phyloP scores from a whole-genome alignment of 1,284 basidiomycete genomes.

The Exsudoporus floridanus region DNA sequence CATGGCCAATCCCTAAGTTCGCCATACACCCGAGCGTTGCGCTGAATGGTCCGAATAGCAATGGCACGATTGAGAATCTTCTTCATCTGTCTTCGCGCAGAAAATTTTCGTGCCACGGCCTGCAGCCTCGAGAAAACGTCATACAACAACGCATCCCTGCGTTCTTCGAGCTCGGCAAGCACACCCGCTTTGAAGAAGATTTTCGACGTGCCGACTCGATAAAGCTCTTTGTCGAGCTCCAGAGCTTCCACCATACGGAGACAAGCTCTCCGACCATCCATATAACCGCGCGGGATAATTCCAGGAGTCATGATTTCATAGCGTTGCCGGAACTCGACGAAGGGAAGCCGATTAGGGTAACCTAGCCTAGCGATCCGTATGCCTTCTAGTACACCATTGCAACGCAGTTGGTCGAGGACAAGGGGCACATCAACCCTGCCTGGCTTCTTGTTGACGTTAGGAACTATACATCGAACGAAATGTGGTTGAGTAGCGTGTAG shows the following conservation, averaged over 20 bases:
- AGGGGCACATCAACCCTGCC: slow-evolving; percentile 91
- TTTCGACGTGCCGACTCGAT: slow-evolving; percentile 94
- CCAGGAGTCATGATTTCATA: slow-evolving; percentile 96
- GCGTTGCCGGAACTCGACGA: slow-evolving; percentile 95
- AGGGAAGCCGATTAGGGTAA: slow-evolving; percentile 95
- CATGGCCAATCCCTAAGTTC: slow-evolving; percentile 95
- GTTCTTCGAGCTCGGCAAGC: slow-evolving; percentile 95
- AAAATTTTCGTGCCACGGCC: slow-evolving; percentile 83
- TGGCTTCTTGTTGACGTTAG: slow-evolving; percentile 91
- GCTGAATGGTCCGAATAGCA: slow-evolving; percentile 90
- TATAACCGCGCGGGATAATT: slow-evolving; percentile 89
- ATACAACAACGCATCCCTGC: slow-evolving; percentile 82
- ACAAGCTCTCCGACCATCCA: slow-evolving; percentile 96
- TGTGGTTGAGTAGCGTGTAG: slow-evolving; percentile 95
- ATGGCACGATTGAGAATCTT: slow-evolving; percentile 93
- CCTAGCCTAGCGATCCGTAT: slow-evolving; percentile 97
- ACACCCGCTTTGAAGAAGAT: slow-evolving; percentile 99
- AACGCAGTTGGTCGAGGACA: slow-evolving; percentile 94
- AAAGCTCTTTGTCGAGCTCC: slow-evolving; percentile 82
- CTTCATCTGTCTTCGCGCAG: slow-evolving; percentile 87
- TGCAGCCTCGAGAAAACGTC: slow-evolving; percentile 91
- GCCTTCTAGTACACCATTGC: slow-evolving; percentile 98
- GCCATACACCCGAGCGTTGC: slow-evolving; percentile 90
- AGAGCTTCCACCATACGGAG: slow-evolving; percentile 90
- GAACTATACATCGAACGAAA: slow-evolving; percentile 98